Evolutionary conservation across 2,329 filamentous ascomycete species (phyloP).

Genomic region (Aspergillus puulaauensis): DNA sequence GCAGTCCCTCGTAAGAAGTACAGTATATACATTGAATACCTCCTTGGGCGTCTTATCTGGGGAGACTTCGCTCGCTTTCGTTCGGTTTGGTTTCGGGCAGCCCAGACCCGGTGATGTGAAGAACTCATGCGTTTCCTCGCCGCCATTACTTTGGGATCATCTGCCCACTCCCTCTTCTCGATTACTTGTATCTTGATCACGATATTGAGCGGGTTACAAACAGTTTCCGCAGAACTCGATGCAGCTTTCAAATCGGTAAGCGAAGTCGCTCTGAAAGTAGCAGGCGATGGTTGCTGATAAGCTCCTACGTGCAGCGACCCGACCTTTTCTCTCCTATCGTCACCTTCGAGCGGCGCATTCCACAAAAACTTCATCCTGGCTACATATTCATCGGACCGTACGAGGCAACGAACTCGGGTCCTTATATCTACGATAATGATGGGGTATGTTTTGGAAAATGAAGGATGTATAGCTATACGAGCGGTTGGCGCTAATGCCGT

Average conservation of each 20-base stretch:
- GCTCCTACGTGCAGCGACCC: constrained; percentile 27
- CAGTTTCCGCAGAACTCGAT: constrained; percentile 28
- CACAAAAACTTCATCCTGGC: constrained; percentile 42
- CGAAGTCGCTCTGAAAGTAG: constrained; percentile 1
- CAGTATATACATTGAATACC: background rate
- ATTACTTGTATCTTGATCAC: constrained; percentile 17
- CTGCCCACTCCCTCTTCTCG: constrained; percentile 12
- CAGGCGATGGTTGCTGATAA: background rate
- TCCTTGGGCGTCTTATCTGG: constrained; percentile 1
- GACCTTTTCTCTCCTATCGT: constrained; percentile 40
- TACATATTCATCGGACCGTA: constrained; percentile 55
- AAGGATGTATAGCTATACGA: background rate
- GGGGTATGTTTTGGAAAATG: constrained; percentile 35
- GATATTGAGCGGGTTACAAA: constrained; percentile 18
- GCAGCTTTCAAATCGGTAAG: constrained; percentile 39
- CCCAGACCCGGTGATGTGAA: constrained; percentile 24
- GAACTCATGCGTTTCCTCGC: constrained; percentile 25
- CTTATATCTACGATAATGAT: constrained; percentile 53
- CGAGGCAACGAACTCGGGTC: constrained; percentile 48
- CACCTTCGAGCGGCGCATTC: constrained; percentile 28
- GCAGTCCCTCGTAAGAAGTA: background rate
- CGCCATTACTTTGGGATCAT: constrained; percentile 14
- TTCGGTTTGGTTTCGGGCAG: background rate
- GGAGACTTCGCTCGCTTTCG: background rate
- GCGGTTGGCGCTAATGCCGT: background rate